Percentiles rank a stretch among this genome's conserved stretches.
phyloP scores from a whole-genome alignment of 2,329 filamentous ascomycete genomes.

The Kalmusia sp. region DNA sequence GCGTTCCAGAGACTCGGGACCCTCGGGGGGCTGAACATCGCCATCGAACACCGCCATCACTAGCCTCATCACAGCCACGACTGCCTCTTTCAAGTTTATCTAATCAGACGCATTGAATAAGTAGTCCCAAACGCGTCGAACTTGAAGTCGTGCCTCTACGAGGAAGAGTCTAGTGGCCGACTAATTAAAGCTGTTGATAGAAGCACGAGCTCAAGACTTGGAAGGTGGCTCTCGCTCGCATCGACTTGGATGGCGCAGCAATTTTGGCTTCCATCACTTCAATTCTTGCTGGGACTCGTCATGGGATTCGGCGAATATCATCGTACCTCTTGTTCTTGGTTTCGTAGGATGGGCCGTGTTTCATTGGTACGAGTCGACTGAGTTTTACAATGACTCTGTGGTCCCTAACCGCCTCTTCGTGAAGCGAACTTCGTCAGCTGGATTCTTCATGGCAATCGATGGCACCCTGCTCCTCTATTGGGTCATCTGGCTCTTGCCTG shows the following conservation, averaged over 20 bases:
- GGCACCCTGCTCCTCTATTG: slow-evolving; percentile 11
- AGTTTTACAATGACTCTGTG: slow-evolving; percentile 45
- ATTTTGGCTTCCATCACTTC: slow-evolving; percentile 43
- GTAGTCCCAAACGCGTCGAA: too few relatives aligned
- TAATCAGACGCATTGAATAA: too few relatives aligned
- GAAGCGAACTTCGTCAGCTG: slow-evolving; percentile 17
- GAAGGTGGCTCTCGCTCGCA: background rate
- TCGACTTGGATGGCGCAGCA: slow-evolving; percentile 52
- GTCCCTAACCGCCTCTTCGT: slow-evolving; percentile 19
- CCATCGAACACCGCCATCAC: too few relatives aligned
- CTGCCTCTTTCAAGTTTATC: too few relatives aligned
- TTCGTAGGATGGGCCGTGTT: slow-evolving; percentile 46
- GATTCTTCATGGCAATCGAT: slow-evolving; percentile 13
- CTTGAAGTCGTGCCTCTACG: too few relatives aligned
- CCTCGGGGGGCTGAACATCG: too few relatives aligned
- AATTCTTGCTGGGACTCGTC: slow-evolving; percentile 51
- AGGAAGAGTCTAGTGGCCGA: too few relatives aligned
- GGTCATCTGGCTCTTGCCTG: slow-evolving; percentile 18
- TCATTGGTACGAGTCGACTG: slow-evolving; percentile 41
- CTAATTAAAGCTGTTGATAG: too few relatives aligned
- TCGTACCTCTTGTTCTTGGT: slow-evolving; percentile 55
- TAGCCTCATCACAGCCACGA: too few relatives aligned
- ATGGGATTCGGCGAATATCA: slow-evolving; percentile 51
- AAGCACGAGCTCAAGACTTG: background rate
- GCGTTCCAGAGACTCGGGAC: too few relatives aligned